phyloP scores from a whole-genome alignment of 176 grass and related monocot species.

The Oryza coarctata region DNA sequence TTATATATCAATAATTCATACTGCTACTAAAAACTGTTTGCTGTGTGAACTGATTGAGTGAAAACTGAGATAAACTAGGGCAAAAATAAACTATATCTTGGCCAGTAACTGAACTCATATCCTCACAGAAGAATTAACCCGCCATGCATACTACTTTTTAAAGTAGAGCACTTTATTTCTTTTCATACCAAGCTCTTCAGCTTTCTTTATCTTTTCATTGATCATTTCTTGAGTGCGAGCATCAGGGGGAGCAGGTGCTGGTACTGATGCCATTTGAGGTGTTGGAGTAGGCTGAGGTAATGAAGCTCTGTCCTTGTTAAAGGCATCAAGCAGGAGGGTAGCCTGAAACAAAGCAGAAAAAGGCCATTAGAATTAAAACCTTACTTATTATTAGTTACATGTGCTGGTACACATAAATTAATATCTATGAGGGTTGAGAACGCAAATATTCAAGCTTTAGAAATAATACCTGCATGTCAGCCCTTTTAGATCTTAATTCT shows the following conservation, averaged over 20 bases:
- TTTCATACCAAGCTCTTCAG: constrained; percentile 86
- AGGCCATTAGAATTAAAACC: constrained; percentile 1
- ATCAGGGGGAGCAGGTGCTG: constrained; percentile 45
- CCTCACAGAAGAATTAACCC: background rate
- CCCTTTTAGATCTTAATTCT: constrained; percentile 80
- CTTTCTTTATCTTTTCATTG: constrained; percentile 94
- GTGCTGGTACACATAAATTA: background rate
- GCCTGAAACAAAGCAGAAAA: constrained; percentile 52
- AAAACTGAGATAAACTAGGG: background rate
- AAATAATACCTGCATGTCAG: constrained; percentile 79
- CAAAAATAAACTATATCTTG: background rate
- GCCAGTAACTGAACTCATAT: background rate
- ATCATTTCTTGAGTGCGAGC: constrained; percentile 96
- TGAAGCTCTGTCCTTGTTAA: constrained; percentile 87
- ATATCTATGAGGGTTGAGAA: background rate
- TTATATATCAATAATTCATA: background rate
- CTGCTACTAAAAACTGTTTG: background rate
- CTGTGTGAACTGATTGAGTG: background rate
- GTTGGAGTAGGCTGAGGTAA: constrained; percentile 50
- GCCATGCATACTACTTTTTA: background rate
- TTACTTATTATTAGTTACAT: constrained; percentile 5
- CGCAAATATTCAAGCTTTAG: background rate
- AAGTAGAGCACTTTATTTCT: background rate
- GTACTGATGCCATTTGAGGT: constrained; percentile 47
- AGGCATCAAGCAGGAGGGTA: constrained; percentile 78